A percentile compares a stretch with the other conserved stretches of the same genome.
These are phyloP conservation scores for Botrytis tulipae DNA, from an alignment of 2,329 filamentous ascomycete genomes.

Conservation along the genomic window DNA sequence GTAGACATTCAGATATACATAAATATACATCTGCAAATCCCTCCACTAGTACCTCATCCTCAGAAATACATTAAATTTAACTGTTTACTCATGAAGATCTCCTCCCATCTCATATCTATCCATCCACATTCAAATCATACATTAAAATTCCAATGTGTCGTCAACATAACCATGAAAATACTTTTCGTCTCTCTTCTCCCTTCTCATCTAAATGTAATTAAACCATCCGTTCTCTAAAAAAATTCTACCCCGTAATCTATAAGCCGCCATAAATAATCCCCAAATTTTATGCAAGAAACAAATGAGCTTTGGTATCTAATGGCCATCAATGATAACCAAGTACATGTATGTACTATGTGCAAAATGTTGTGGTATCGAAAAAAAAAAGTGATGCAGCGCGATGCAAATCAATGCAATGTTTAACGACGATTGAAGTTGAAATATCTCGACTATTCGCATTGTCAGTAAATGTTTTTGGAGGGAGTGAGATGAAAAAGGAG, in stretches of 20 bases:
- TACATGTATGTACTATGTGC: background rate
- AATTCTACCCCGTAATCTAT: background rate
- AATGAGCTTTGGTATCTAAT: background rate
- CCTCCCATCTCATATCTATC: background rate
- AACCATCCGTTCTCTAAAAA: background rate
- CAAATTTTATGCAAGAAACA: background rate
- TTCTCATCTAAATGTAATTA: background rate
- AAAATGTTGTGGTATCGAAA: background rate
- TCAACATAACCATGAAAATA: background rate
- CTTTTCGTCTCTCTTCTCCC: background rate
- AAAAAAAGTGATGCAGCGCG: background rate
- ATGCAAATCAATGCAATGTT: background rate
- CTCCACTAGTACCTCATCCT: background rate
- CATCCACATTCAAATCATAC: background rate
- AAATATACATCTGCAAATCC: background rate
- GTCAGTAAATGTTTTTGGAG: slow-evolving; percentile 21
- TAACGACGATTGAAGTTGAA: slow-evolving; percentile 48
- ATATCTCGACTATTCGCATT: slow-evolving; percentile 38
- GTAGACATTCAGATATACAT: background rate
- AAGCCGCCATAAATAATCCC: background rate
- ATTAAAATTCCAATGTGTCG: background rate
- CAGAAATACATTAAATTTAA: background rate
- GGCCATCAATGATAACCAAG: background rate
- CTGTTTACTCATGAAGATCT: background rate
- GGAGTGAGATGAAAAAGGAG: background rate